Conservation (phyloP, 2,329 filamentous ascomycete species). For the Lecanicillium sp. region DNA sequence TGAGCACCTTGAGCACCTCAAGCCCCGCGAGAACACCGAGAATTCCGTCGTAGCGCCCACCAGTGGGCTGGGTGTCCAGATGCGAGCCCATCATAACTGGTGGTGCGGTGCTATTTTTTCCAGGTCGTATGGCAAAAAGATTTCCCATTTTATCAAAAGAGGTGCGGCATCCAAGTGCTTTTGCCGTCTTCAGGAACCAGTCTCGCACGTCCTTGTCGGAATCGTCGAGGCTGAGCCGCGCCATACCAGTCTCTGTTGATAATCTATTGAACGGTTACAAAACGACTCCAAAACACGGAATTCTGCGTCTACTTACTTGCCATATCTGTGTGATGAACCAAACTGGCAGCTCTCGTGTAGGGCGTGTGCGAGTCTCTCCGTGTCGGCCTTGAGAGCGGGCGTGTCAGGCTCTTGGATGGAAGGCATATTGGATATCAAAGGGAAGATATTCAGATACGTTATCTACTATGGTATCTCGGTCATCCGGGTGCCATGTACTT, state of each 20-base stretch:
- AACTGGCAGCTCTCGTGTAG: slow-evolving; percentile 25
- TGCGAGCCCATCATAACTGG: slow-evolving; percentile 63
- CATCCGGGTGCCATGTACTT: too few species aligned
- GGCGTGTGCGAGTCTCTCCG: slow-evolving; percentile 18
- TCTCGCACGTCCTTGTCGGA: slow-evolving; percentile 65
- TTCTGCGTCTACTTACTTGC: too few species aligned
- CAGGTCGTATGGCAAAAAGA: slow-evolving; percentile 61
- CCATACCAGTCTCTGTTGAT: slow-evolving; percentile 63
- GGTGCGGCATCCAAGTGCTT: slow-evolving; percentile 57
- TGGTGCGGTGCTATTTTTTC: slow-evolving; percentile 44
- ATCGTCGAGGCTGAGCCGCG: slow-evolving; percentile 66
- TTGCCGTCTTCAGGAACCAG: slow-evolving; percentile 65
- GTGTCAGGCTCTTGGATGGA: not conserved
- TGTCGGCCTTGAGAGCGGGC: slow-evolving; percentile 11
- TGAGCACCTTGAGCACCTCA: slow-evolving; percentile 62
- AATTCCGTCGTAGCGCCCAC: slow-evolving; percentile 71
- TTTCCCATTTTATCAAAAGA: slow-evolving; percentile 75
- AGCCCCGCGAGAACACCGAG: slow-evolving; percentile 66
- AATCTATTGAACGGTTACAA: not conserved
- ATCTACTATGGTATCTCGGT: too few species aligned
- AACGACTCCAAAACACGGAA: too few species aligned
- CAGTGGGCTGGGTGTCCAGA: slow-evolving; percentile 55
- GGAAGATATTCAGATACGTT: too few species aligned
- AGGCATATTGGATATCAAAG: not conserved
- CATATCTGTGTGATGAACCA: slow-evolving; percentile 20